Evolutionary conservation across 768 basidiomycete genomes (phyloP).

Genomic region (Boletus pseudopeckii): DNA sequence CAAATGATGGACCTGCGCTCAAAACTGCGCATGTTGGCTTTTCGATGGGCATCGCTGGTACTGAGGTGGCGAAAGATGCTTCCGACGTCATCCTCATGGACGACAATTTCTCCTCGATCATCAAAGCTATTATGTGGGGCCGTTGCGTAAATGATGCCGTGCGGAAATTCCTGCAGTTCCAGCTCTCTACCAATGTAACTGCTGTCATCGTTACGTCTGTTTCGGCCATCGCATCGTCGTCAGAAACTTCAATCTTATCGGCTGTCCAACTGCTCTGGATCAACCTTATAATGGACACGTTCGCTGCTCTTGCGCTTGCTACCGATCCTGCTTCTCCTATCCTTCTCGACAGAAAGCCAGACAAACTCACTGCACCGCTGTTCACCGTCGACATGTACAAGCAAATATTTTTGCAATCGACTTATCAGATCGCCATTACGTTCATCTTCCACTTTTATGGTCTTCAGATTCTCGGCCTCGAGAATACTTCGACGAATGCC

Average conservation of each 20-base stretch:
- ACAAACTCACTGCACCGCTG: conserved; percentile 82
- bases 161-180: conserved; percentile 96
- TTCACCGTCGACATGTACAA: conserved; percentile 96
- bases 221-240: conserved; percentile 74
- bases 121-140: conserved; percentile 98
- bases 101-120: conserved; percentile 94
- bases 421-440: conserved; percentile 79
- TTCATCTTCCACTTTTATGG: conserved; percentile 91
- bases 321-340: conserved; percentile 88
- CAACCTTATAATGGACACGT: conserved; percentile 98
- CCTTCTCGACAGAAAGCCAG: conserved; percentile 86
- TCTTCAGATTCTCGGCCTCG: conserved; percentile 60
- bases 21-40: conserved; percentile 97
- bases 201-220: conserved; percentile 94
- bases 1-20: conserved; percentile 95
- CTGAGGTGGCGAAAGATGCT: conserved; percentile 98
- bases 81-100: conserved; percentile 99
- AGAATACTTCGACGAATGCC: conserved; percentile 33
- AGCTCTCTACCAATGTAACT: conserved; percentile 90
- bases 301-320: conserved; percentile 95
- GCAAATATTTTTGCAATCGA: conserved; percentile 87
- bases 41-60: conserved; percentile 94
- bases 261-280: conserved; percentile 98
- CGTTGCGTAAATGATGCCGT: conserved; percentile 98
- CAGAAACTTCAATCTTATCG: conserved; percentile 82